A percentile compares a stretch with the other conserved stretches of the same genome.
Conservation (phyloP, 176 grass and related monocot species). For the Rhynchospora tenuis region DNA sequence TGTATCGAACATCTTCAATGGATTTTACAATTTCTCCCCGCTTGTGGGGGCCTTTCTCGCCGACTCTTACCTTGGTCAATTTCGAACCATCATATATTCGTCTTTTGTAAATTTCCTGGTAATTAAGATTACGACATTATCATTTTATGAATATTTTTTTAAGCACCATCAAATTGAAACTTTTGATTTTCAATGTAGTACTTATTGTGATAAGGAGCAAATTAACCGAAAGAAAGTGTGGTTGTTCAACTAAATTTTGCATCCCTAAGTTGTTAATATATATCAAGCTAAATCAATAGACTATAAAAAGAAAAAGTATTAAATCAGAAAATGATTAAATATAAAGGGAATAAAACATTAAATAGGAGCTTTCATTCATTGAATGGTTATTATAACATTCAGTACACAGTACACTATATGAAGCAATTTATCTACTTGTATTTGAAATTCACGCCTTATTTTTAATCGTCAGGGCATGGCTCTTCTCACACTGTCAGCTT, state of each 20-base stretch:
- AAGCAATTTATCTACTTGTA: not conserved
- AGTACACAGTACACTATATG: not conserved
- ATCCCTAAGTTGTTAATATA: no score
- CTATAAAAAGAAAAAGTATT: not conserved
- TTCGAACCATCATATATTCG: conserved; percentile 3
- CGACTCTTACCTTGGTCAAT: conserved; percentile 21
- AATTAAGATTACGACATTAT: not conserved
- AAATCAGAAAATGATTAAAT: not conserved
- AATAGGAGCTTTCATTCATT: no score
- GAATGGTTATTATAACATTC: no score
- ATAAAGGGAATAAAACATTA: not conserved
- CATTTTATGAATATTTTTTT: not conserved
- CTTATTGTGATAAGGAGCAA: not conserved
- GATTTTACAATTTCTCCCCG: conserved; percentile 1
- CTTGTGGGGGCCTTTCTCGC: conserved; percentile 2
- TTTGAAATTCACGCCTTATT: not conserved
- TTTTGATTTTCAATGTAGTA: not conserved
- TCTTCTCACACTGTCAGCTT: conserved; percentile 12
- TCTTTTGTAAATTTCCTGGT: conserved; percentile 16
- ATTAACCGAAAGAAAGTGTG: not conserved
- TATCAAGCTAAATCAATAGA: not conserved
- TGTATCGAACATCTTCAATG: conserved; percentile 12
- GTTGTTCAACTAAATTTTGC: not conserved
- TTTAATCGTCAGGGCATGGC: conserved; percentile 7
- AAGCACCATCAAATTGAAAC: not conserved